These are phyloP conservation scores for Cicer yamashitae DNA, from an alignment of 306 rosid genomes.

Conservation along the genomic window DNA sequence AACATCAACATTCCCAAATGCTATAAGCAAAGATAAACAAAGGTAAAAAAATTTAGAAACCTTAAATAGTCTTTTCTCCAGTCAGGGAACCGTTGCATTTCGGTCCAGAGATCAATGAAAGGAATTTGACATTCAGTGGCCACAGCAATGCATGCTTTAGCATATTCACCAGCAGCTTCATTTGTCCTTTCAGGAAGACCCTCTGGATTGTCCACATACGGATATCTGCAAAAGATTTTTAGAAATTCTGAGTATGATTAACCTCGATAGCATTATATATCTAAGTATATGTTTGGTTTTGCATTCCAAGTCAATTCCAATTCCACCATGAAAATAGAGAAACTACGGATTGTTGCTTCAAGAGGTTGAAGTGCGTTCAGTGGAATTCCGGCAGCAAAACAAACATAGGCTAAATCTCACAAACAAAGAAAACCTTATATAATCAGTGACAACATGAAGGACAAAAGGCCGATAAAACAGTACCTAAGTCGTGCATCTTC, in stretches of 20 bases:
- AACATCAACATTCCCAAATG: constrained; percentile 12
- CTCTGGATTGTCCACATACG: constrained; percentile 62
- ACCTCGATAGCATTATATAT: background rate
- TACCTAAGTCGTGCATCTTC: constrained; percentile 78
- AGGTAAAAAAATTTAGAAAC: constrained; percentile 37
- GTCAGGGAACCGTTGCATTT: constrained; percentile 71
- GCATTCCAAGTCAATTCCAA: no score
- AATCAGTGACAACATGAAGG: constrained; percentile 14
- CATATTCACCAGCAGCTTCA: constrained; percentile 78
- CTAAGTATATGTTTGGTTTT: background rate
- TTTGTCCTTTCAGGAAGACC: constrained; percentile 89
- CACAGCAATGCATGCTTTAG: constrained; percentile 65
- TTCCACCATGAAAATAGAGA: no score
- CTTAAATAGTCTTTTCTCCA: constrained; percentile 67
- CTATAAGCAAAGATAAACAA: background rate
- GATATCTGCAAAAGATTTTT: constrained; percentile 50
- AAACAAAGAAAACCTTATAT: background rate
- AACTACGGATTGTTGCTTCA: no score
- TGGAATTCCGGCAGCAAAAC: no score
- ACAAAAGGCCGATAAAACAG: constrained; percentile 27
- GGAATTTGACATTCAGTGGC: constrained; percentile 67
- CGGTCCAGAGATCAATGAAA: constrained; percentile 70
- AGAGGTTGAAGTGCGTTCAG: no score
- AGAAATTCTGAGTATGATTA: background rate
- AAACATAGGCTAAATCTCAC: background rate